Conservation (phyloP, 208 protist genomes). For the Leishmania tropica region DNA sequence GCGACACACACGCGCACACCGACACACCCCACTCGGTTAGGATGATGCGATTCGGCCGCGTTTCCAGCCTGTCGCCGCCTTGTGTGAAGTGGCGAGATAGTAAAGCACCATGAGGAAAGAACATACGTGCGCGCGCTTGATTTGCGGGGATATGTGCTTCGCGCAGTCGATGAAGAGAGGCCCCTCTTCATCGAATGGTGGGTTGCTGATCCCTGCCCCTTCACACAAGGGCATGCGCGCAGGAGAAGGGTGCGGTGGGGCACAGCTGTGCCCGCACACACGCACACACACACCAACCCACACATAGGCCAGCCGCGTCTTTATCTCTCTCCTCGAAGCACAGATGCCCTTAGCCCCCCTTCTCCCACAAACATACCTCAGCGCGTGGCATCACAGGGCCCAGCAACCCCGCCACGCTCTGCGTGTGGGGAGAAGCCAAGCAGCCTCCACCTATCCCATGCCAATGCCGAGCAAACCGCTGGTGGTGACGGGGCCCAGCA, state of each 20-base stretch:
- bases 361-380: no score
- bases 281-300: no score
- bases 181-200: background rate
- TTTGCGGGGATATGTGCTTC: background rate
- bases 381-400: no score
- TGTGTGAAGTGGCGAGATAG: background rate
- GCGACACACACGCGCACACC: background rate
- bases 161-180: background rate
- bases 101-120: background rate
- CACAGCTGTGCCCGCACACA: background rate
- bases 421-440: no score
- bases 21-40: background rate
- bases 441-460: no score
- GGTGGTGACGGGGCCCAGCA: no score
- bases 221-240: background rate
- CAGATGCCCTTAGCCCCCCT: no score
- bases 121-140: background rate
- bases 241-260: background rate
- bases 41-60: background rate
- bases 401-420: no score
- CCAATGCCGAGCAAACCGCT: no score
- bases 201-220: background rate
- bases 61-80: background rate
- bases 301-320: no score
- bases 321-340: no score